Evolutionary conservation across 177 flowering plant genomes (phyloP).

Genomic region (Tripterygium wilfordii): DNA sequence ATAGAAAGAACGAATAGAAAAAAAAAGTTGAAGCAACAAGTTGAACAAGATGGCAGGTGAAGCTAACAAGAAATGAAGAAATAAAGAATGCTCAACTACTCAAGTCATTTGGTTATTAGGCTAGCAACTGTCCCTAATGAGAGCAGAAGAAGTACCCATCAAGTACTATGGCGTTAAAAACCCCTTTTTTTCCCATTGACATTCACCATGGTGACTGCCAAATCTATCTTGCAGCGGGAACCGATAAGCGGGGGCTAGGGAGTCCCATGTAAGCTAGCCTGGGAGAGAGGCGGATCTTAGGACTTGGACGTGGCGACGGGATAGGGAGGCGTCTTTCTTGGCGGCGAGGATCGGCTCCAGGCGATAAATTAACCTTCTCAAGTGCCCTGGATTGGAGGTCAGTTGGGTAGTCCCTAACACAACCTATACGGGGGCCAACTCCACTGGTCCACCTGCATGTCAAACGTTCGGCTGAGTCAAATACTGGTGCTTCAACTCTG

Average conservation of each 20-base stretch:
- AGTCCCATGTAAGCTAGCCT: constrained; percentile 76
- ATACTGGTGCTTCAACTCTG: constrained; percentile 10
- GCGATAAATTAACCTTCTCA: constrained; percentile 51
- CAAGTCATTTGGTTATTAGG: too few species aligned
- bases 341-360: constrained; percentile 12
- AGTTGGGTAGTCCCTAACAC: constrained; percentile 50
- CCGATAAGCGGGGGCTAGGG: constrained; percentile 48
- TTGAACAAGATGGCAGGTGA: too few species aligned
- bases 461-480: constrained; percentile 18
- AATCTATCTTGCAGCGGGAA: neutral
- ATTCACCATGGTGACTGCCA: too few species aligned
- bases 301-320: constrained; percentile 84
- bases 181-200: too few species aligned
- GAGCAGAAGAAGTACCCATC: too few species aligned
- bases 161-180: too few species aligned
- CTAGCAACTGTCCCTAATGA: too few species aligned
- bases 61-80: too few species aligned
- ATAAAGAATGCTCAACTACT: too few species aligned
- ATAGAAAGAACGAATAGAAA: too few species aligned
- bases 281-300: constrained; percentile 66
- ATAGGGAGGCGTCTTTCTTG: constrained; percentile 30
- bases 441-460: constrained; percentile 55
- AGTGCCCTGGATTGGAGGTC: constrained; percentile 43
- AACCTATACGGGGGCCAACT: constrained; percentile 50
- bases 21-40: too few species aligned